Evolutionary conservation across 306 rosid genomes (phyloP).

Genomic region (Pyrus communis): DNA sequence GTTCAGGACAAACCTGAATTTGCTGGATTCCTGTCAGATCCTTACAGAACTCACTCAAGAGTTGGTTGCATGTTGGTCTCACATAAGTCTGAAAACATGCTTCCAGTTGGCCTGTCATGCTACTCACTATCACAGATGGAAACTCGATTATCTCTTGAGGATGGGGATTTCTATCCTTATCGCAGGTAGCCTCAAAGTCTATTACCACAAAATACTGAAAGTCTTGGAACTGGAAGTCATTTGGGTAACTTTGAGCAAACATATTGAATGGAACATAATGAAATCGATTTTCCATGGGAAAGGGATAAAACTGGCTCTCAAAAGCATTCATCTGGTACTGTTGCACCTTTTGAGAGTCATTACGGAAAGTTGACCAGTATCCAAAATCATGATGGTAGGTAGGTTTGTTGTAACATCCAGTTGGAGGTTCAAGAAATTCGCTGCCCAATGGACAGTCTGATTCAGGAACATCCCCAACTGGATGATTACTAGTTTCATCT

Average conservation of each 20-base stretch:
- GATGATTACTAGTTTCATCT: constrained; percentile 37
- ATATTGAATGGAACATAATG: constrained; percentile 56
- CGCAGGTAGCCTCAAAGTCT: constrained; percentile 96
- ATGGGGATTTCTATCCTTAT: constrained; percentile 75
- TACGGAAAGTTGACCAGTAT: constrained; percentile 58
- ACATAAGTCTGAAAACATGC: constrained; percentile 92
- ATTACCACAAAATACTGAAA: constrained; percentile 94
- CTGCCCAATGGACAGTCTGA: constrained; percentile 37
- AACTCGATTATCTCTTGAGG: constrained; percentile 96
- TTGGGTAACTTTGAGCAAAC: constrained; percentile 56
- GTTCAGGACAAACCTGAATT: constrained; percentile 67
- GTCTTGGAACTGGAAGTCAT: constrained; percentile 63
- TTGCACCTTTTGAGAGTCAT: constrained; percentile 60
- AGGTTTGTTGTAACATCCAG: constrained; percentile 50
- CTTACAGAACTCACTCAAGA: constrained; percentile 82
- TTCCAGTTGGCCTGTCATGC: constrained; percentile 86
- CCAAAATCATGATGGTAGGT: constrained; percentile 52
- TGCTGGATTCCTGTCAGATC: constrained; percentile 91
- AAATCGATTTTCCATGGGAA: constrained; percentile 51
- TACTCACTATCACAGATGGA: constrained; percentile 90
- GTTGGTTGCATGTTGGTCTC: constrained; percentile 82
- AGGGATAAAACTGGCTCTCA: constrained; percentile 58
- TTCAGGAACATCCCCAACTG: constrained; percentile 48
- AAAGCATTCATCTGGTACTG: constrained; percentile 66
- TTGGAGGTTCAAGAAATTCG: constrained; percentile 53